Base-by-base conservation (phyloP, 2,329 filamentous ascomycete genomes). In the Botryotinia globosa region DNA sequence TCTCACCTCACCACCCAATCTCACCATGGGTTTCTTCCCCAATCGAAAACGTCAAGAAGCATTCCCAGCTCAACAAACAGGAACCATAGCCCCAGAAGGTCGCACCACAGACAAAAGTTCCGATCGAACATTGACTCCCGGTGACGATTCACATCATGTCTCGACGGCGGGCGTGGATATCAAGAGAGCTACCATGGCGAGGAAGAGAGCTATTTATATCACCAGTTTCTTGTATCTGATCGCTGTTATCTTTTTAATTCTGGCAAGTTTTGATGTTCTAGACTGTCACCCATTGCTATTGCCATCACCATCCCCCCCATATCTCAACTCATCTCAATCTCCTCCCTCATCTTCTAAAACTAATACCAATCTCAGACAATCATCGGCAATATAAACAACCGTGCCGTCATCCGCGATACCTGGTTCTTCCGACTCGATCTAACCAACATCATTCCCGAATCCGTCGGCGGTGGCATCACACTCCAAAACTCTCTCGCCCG, bases 351-450 rank as follows among this genome's bases (percentile, higher is more conserved):
- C 39, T 14, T 16, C 39, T 14, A 34, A 56, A 5, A 45, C 54
- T 69, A 69, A 69, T 22, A 39, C 16, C 6, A 14, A 22, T 14
- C 18, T 32, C 73, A 86, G 84, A 82, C 89, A 78, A 86, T 94
- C 78, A 88, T 97, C 77, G 94, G 93, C 77, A 94, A 92, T 82
- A 91, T 90, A 70, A 86, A 85, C 78, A 85, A 89, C 77, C 86
- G 86, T 73, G 79, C 85, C 25, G 86, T 92, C 10, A 85, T 94
- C 48, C 87, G 87, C 74, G 84, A 89, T 73, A 93, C 92, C 77
- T 97, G 92, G 83, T 96, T 98, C 82, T 91, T 97, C 82, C 91
- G 91, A 78, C 88, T 98, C 78, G 88, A 97, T 82, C 87, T 98
- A 66, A 88, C 92, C 77, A 88, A 97, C 78, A 91, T 98, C 80